Evolutionary conservation across 164 flowering plant species (phyloP).

Genomic region (Brasenia schreberi): DNA sequence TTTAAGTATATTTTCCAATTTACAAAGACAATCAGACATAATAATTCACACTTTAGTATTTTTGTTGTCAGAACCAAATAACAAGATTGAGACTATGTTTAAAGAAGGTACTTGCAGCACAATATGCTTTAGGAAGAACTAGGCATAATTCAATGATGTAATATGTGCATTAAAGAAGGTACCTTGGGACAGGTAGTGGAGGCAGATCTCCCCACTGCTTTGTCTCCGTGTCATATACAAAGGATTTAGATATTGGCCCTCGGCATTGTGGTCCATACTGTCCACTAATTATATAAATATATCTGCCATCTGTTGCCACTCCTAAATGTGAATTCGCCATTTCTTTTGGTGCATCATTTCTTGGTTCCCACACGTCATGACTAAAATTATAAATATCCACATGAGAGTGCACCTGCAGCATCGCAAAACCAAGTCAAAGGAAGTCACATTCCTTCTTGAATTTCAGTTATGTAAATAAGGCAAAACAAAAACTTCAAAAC

Average conservation of each 20-base stretch:
- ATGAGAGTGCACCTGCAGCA: conserved; percentile 81
- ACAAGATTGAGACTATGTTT: too few species aligned
- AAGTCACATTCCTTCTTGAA: background rate
- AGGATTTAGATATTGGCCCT: conserved; percentile 52
- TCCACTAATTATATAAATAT: conserved; percentile 69
- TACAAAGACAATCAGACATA: too few species aligned
- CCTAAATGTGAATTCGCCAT: conserved; percentile 98
- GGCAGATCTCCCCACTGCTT: conserved; percentile 57
- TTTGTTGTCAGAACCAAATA: too few species aligned
- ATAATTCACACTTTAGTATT: too few species aligned
- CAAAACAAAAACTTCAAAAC: too few species aligned
- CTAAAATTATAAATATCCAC: conserved; percentile 78
- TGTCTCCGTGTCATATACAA: conserved; percentile 63
- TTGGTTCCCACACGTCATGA: conserved; percentile 67
- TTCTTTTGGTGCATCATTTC: conserved; percentile 76
- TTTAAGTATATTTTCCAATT: too few species aligned
- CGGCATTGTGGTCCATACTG: conserved; percentile 97
- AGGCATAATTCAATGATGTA: too few species aligned
- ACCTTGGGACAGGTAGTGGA: conserved; percentile 85
- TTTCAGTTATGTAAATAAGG: background rate
- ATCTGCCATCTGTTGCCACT: conserved; percentile 84
- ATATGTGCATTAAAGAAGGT: conserved; percentile 1
- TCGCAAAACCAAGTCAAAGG: background rate
- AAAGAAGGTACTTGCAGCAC: too few species aligned
- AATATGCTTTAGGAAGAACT: too few species aligned